Conservation (phyloP, 148 eudicot species). For the Cornus kousa region DNA sequence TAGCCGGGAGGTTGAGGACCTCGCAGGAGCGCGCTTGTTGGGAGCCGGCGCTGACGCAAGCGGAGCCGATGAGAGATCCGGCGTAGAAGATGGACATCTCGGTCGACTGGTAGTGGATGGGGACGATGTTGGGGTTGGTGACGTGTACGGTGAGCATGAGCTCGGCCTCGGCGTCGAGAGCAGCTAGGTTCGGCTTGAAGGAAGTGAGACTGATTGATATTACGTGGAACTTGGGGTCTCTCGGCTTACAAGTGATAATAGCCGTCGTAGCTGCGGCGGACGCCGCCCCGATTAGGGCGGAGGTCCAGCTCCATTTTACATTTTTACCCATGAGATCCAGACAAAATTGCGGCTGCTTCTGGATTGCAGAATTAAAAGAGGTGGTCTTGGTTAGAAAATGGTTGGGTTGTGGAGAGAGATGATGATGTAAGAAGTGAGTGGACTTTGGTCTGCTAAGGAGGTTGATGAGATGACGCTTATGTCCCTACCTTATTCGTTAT, state of each 20-base stretch:
- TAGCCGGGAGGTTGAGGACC: conserved; percentile 61
- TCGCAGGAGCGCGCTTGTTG: conserved; percentile 67
- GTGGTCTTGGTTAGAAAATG: background rate
- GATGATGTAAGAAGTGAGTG: background rate
- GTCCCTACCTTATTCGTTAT: too few relatives aligned
- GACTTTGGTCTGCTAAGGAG: too few relatives aligned
- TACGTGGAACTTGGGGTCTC: conserved; percentile 71
- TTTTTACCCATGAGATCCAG: conserved; percentile 29
- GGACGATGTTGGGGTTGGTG: conserved; percentile 81
- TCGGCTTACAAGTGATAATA: conserved; percentile 37
- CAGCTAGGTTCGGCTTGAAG: conserved; percentile 66
- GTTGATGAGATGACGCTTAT: too few relatives aligned
- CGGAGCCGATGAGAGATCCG: conserved; percentile 71
- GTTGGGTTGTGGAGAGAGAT: background rate
- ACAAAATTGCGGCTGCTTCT: background rate
- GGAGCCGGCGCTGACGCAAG: conserved; percentile 61
- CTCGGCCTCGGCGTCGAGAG: conserved; percentile 74
- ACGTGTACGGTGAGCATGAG: conserved; percentile 80
- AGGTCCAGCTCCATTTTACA: conserved; percentile 59
- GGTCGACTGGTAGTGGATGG: conserved; percentile 61
- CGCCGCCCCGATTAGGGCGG: conserved; percentile 67
- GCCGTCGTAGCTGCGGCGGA: conserved; percentile 52
- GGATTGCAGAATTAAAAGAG: background rate
- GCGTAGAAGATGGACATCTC: conserved; percentile 73
- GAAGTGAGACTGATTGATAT: conserved; percentile 72